Evolutionary conservation across 805 yeast species (phyloP), one percentile per base, ranked within the genome.

Genomic region (Ogataea zsoltii): DNA sequence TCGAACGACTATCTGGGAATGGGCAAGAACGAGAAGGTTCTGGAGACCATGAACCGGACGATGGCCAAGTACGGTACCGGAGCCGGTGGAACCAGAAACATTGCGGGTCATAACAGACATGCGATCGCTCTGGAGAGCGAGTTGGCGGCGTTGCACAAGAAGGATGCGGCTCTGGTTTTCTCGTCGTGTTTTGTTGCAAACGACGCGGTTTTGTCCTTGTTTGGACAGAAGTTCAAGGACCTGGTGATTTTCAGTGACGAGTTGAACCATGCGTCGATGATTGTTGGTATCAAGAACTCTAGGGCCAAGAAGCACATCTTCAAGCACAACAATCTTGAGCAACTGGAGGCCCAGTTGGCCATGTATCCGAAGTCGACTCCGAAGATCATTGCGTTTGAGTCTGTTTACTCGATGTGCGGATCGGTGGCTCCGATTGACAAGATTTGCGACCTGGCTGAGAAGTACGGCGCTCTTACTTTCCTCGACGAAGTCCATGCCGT

Each of bases 401-500:
- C 94, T 4, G 98, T 94, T 43, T 94, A 94, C 70, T 91, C 97
- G 45, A 94, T 94, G 99, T 89, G 97, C 62, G 99, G 99, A 40
- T 88, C 97, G 11, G 88, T 94, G 47, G 86, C 97, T 31, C 97
- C 97, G 41, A 94, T 94, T 58, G 88, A 85, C 60, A 82, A 79
- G 50, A 90, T 94, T 55, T 92, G 97, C 66, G 96, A 91, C 57
- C 76, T 94, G 61, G 99, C 99, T 33, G 97, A 94, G 43, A 89
- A 94, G 70, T 94, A 94, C 65, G 98, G 98, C 51, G 98, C 98
- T 38, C 70, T 94, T 58, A 94, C 99, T 25, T 94, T 94, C 69
- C 75, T 94, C 66, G 99, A 94, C 67, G 99, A 94, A 69, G 99
- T 94, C 31, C 99, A 94, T 63, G 98, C 99, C 29, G 98, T 94